Evolutionary conservation across 2,329 filamentous ascomycete genomes (phyloP), one percentile per base, ranked within the genome.

Genomic region (Aspergillus sclerotialis): DNA sequence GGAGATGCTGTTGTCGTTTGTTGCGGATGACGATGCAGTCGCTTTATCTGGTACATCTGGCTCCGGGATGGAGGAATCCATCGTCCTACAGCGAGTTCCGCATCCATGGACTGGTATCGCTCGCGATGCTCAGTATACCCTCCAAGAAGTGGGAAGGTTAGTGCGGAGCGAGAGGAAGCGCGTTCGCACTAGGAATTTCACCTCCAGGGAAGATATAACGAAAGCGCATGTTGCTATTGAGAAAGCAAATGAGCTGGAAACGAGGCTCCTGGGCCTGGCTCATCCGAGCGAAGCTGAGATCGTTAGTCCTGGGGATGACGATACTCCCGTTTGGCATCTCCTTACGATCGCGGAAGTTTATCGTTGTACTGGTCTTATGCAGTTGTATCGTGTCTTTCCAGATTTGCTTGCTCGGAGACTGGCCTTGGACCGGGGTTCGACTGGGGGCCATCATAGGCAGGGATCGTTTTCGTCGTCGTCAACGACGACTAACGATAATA

Each of bases 1-100:
- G 73, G 73, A 76, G 43, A 76, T 76, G 73, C 59, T 75, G 3
- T 66, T 75, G 32, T 70, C 70, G 0, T 76, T 74, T 42, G 69
- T 76, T 15, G 48, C 57, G 12, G 68, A 64, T 38, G 63, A 65
- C 43, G 64, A 63, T 32, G 58, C 50, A 0, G 42, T 55, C 17
- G 42, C 52, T 5, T 28, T 52, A 8, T 53, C 55, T 1, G 45
- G 52, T 2, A 36, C 38, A 13, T 30, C 40, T 8, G 32, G 45
- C 11, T 39, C 46, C 3, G 48, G 45, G 12, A 42, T 41, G 6
- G 43, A 25, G 9, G 57, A 61, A 29, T 44, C 50, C 5, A 40
- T 57, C 14, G 47, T 56, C 30, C 38, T 59, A 4, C 59, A 61
- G 32, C 48, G 52, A 34, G 55, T 62, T 4, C 59, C 59, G 5